Base-by-base conservation (phyloP, 2,329 filamentous ascomycete genomes). In the Beauveria sp. region DNA sequence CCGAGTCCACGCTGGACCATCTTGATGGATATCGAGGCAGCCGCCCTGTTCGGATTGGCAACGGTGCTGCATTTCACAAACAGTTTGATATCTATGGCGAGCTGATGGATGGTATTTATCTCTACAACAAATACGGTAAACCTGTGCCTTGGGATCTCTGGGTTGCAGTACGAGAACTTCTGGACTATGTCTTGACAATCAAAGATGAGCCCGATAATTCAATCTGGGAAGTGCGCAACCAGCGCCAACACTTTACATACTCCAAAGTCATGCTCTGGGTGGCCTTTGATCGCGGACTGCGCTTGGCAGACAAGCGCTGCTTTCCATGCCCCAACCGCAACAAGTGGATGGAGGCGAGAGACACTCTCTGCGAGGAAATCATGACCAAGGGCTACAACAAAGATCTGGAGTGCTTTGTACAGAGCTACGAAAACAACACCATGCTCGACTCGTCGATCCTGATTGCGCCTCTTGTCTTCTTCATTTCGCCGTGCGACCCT, bases 181-280 rank as follows among this genome's bases (percentile, higher is more conserved):
- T 86, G 22, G 79, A 91, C 68, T 89, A 89, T 67, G 86, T 90
- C 43, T 78, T 90, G 63, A 85, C 81, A 0, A 84, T 91, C 58
- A 81, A 86, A 70, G 74, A 86, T 61, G 75, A 86, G 48, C 84
- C 85, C 14, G 89, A 92, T 69, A 91, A 91, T 88, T 91, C 87
- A 3, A 92, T 92, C 67, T 92, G 89, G 89, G 89, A 92, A 70
- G 88, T 91, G 6, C 83, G 89, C 47, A 89, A 89, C 65, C 77
- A 85, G 67, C 88, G 88, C 69, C 88, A 91, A 71, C 84, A 91
- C 68, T 92, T 91, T 66, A 84, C 87, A 16, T 92, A 92, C 73
- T 90, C 86, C n/a, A 90, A 92, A 70, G 81, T 92, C 64, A 90
- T 92, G 86, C 80, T 92, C 24, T 92, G 89, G 89, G 89, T 92